These are phyloP conservation scores for Endoconidiophora laricicola DNA, from an alignment of 2,329 filamentous ascomycete species.

Conservation along the genomic window DNA sequence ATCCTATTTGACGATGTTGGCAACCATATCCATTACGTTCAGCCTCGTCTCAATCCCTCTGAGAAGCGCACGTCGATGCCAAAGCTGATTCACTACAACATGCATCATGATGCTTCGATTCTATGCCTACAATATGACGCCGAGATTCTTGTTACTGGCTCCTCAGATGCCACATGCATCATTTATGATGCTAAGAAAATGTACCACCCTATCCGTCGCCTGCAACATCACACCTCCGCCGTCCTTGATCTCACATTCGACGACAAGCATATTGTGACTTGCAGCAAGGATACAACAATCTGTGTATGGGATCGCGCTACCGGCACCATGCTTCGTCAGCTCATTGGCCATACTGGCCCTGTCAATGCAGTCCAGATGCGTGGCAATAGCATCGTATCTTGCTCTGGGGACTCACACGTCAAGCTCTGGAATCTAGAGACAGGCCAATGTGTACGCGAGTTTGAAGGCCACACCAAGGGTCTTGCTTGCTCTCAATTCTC, in stretches of 20 bases:
- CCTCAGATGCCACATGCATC: slow-evolving; percentile 81
- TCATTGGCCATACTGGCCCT: slow-evolving; percentile 74
- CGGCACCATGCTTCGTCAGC: slow-evolving; percentile 56
- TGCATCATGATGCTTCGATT: slow-evolving; percentile 80
- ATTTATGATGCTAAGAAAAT: slow-evolving; percentile 69
- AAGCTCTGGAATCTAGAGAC: slow-evolving; percentile 92
- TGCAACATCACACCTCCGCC: slow-evolving; percentile 66
- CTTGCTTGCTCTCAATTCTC: slow-evolving; percentile 93
- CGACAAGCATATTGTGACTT: slow-evolving; percentile 82
- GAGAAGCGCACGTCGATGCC: slow-evolving; percentile 30
- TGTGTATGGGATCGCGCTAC: slow-evolving; percentile 85
- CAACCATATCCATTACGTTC: slow-evolving; percentile 35
- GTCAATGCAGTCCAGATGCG: slow-evolving; percentile 95
- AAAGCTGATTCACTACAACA: slow-evolving; percentile 37
- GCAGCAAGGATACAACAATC: slow-evolving; percentile 88
- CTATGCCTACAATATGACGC: slow-evolving; percentile 91
- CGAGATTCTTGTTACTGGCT: slow-evolving; percentile 83
- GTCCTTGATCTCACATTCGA: slow-evolving; percentile 92
- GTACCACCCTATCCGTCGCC: slow-evolving; percentile 63
- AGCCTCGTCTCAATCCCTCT: slow-evolving; percentile 28
- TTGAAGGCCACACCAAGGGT: slow-evolving; percentile 77
- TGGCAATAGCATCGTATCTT: slow-evolving; percentile 81
- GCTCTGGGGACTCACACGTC: slow-evolving; percentile 81
- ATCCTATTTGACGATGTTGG: slow-evolving; percentile 36
- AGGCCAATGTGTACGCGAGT: slow-evolving; percentile 77